Conservation (phyloP, 2,329 filamentous ascomycete species). For the Conoideocrella luteorostrata region DNA sequence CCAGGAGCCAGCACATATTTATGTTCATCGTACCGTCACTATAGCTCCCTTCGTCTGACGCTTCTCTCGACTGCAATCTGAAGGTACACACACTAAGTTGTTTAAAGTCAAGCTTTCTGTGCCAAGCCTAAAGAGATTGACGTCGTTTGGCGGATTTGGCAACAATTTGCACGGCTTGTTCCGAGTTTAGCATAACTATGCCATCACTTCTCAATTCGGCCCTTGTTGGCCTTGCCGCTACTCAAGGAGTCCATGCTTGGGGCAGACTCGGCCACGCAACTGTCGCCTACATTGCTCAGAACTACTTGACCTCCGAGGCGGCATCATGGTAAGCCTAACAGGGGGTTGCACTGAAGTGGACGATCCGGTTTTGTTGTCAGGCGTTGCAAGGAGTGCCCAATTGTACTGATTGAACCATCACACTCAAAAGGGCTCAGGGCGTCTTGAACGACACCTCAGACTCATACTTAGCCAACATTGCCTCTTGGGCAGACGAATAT, state of each 20-base stretch:
- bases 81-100: no score
- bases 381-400: not conserved
- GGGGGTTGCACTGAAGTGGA: not conserved
- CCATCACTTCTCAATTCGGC: slow-evolving; percentile 9
- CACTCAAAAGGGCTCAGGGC: slow-evolving; percentile 12
- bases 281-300: slow-evolving; percentile 45
- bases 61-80: no score
- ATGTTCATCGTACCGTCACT: no score
- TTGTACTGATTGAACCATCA: slow-evolving; percentile 3
- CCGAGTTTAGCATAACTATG: slow-evolving; percentile 3
- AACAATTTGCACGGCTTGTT: no score
- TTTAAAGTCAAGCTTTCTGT: no score
- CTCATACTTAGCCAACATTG: slow-evolving; percentile 41
- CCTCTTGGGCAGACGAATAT: slow-evolving; percentile 38
- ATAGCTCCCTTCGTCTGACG: no score
- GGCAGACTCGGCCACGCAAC: slow-evolving; percentile 44
- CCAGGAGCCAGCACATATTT: no score
- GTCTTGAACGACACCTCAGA: slow-evolving; percentile 35
- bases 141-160: no score
- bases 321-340: slow-evolving; percentile 13
- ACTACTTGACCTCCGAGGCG: slow-evolving; percentile 38
- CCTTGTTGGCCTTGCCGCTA: slow-evolving; percentile 10
- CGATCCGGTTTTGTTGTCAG: slow-evolving; percentile 10
- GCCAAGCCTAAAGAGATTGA: no score
- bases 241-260: slow-evolving; percentile 26